Conservation (phyloP, 2,329 filamentous ascomycete genomes). For the Fusarium sp. region DNA sequence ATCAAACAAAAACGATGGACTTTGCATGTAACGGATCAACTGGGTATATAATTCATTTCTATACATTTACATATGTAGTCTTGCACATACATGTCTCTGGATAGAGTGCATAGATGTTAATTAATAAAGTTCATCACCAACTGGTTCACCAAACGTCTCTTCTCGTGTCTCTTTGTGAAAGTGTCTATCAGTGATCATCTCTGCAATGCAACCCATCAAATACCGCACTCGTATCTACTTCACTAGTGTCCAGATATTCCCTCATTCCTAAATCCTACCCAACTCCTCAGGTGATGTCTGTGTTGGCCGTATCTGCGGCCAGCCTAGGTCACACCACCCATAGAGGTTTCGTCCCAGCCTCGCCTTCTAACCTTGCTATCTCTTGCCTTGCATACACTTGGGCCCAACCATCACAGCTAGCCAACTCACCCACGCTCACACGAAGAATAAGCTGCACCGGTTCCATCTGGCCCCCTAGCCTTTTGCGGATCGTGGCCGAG, state of each 20-base stretch:
- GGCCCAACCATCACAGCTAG: too few relatives aligned
- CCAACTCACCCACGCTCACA: not conserved
- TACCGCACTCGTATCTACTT: not conserved
- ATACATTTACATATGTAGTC: constrained; percentile 6
- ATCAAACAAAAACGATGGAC: constrained; percentile 18
- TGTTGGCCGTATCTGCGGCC: not conserved
- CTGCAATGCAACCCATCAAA: not conserved
- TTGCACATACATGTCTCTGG: constrained; percentile 30
- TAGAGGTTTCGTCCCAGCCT: not conserved
- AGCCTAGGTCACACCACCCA: not conserved
- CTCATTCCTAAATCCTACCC: not conserved
- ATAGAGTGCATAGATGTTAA: constrained; percentile 35
- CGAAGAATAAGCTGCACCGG: too few relatives aligned
- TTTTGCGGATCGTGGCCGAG: too few relatives aligned
- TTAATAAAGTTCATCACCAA: constrained; percentile 20
- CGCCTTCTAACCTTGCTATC: not conserved
- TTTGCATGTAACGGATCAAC: constrained; percentile 22
- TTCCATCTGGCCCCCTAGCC: too few relatives aligned
- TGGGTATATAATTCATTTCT: constrained; percentile 39
- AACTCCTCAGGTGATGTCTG: not conserved
- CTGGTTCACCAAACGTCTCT: not conserved
- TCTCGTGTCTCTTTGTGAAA: not conserved
- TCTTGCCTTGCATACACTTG: too few relatives aligned
- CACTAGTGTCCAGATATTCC: not conserved
- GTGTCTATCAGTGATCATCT: not conserved